Evolutionary conservation across 164 flowering plant genomes (phyloP).

Genomic region (Vitis riparia): DNA sequence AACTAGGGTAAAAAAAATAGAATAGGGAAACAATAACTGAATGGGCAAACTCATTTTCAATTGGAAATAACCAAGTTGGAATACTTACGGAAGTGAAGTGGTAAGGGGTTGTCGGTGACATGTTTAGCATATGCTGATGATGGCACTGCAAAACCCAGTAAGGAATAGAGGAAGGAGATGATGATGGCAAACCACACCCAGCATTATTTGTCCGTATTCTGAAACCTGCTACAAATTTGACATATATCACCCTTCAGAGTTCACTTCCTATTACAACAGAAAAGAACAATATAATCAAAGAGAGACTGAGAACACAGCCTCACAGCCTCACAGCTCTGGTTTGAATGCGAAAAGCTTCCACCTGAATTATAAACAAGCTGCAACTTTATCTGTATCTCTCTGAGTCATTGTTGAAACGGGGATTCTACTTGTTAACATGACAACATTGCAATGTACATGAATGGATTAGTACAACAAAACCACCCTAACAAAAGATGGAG

Average conservation of each 20-base stretch:
- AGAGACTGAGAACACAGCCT: too few relatives aligned
- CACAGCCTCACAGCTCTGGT: too few relatives aligned
- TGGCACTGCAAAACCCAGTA: background rate
- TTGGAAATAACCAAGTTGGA: background rate
- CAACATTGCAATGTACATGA: too few relatives aligned
- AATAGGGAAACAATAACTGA: background rate
- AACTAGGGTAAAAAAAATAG: background rate
- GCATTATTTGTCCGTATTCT: background rate
- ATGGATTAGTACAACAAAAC: too few relatives aligned
- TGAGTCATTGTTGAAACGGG: too few relatives aligned
- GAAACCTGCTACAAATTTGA: background rate
- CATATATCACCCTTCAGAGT: background rate
- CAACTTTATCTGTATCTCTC: too few relatives aligned
- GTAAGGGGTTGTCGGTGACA: background rate
- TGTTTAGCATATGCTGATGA: background rate
- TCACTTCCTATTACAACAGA: too few relatives aligned
- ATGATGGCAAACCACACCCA: slow-evolving; percentile 13
- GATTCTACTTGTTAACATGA: too few relatives aligned
- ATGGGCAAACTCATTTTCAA: background rate
- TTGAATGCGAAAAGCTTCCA: too few relatives aligned
- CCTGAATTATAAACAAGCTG: too few relatives aligned
- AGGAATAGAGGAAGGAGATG: slow-evolving; percentile 19
- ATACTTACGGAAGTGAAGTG: background rate
- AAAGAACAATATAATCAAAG: too few relatives aligned
- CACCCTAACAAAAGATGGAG: background rate